These are phyloP conservation scores for Elsinoe arachidis DNA, from an alignment of 2,329 filamentous ascomycete genomes.

Conservation along the genomic window DNA sequence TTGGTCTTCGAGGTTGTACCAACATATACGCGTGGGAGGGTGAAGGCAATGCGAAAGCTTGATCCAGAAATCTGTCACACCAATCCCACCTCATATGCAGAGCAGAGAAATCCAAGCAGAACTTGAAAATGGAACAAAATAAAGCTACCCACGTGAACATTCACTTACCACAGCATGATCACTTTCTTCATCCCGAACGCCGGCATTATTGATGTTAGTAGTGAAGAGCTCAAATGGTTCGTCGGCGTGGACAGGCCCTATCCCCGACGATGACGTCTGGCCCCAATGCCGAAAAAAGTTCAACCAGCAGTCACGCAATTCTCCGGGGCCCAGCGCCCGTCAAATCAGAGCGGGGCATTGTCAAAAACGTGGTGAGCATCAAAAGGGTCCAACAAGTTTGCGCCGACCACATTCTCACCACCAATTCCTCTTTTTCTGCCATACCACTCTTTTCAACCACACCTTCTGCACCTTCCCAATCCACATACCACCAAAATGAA, in stretches of 20 bases:
- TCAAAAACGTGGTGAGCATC: slow-evolving; percentile 2
- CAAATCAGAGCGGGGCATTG: background rate
- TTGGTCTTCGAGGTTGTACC: too few species aligned
- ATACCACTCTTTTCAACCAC: background rate
- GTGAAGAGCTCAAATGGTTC: background rate
- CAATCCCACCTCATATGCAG: too few species aligned
- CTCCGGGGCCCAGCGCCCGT: background rate
- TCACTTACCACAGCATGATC: too few species aligned
- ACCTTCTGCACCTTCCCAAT: background rate
- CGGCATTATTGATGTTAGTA: background rate
- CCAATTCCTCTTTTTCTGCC: background rate
- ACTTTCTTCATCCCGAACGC: background rate
- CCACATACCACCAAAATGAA: slow-evolving; percentile 45
- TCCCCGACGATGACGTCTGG: background rate
- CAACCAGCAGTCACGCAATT: slow-evolving; percentile 1
- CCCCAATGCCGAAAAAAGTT: background rate
- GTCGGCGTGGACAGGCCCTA: background rate
- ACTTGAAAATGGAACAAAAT: too few species aligned
- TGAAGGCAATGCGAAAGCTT: too few species aligned
- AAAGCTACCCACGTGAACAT: too few species aligned
- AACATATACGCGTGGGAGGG: too few species aligned
- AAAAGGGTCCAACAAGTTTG: background rate
- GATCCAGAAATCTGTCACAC: too few species aligned
- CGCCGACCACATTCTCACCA: background rate
- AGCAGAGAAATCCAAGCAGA: too few species aligned